Percentiles rank a stretch among this genome's conserved stretches.
Conservation (phyloP, 495 filamentous ascomycete genomes). For the Lentithecium fluviatile region DNA sequence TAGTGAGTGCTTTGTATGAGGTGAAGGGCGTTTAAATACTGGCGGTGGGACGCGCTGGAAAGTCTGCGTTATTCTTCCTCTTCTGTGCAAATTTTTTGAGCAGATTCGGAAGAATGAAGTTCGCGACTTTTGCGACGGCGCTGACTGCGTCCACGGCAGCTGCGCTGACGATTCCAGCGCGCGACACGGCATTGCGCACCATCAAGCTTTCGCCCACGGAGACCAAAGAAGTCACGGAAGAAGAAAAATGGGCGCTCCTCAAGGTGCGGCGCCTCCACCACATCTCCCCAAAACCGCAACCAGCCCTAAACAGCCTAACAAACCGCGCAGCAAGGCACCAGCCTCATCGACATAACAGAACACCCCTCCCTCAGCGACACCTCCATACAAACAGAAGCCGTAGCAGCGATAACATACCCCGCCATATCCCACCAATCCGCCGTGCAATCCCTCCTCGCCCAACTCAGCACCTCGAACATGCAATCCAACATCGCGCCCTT, state of each 20-base stretch:
- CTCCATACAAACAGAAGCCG: conserved; percentile 37
- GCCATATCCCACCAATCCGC: conserved; percentile 62
- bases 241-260: conserved; percentile 88
- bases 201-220: conserved; percentile 81
- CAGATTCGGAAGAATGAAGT: neutral
- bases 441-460: conserved; percentile 60
- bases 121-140: neutral
- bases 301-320: conserved; percentile 1
- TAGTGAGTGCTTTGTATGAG: no score
- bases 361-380: conserved; percentile 53
- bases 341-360: conserved; percentile 93
- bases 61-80: no score
- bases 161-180: neutral
- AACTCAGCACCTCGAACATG: conserved; percentile 77
- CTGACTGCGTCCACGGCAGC: neutral
- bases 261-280: conserved; percentile 41
- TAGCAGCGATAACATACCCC: conserved; percentile 56
- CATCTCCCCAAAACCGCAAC: neutral
- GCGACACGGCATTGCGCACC: conserved; percentile 50
- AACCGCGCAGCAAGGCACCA: conserved; percentile 63
- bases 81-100: no score
- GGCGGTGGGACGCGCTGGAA: no score
- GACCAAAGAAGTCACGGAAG: conserved; percentile 82
- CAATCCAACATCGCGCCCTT: conserved; percentile 61
- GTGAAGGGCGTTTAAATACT: no score